Evolutionary conservation across 139 green algal genomes (phyloP), one percentile per base, ranked within the genome.

Genomic region (Tetradesmus obliquus): DNA sequence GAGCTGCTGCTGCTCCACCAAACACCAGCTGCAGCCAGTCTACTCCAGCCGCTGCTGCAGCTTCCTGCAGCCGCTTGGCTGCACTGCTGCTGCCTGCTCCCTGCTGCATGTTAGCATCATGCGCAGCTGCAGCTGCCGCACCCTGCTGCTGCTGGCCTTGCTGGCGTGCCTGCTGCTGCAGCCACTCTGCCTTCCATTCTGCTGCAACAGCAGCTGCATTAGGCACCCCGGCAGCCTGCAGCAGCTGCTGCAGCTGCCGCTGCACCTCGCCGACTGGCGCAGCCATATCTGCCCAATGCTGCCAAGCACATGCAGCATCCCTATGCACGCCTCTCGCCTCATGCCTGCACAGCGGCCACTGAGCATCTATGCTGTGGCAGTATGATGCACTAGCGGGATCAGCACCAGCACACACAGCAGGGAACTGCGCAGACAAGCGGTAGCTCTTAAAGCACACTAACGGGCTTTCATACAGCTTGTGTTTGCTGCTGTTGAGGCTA

Each of bases 341-440:
- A 55, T 91, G 94, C 3, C 79, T 82, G 89, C 94, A 96, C 1
- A 95, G 58, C 17, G 93, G 94, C 93, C 94, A 95, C 0, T 92
- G 76, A 2, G 91, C 89, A 79, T 95, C 92, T 12, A 94, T 45
- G 2, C 45, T 51, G 58, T 94, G 76, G 55, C 89, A 89, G 82
- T 89, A 95, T 53, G 86, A 91, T 51, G 86, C 54, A 57, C 76
- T 79, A 17, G 57, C 76, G 55, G 88, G 76, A 51, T 86, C 88
- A 51, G 55, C 0, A 1, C 57, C 55, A 13, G 10, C 1, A 3
- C 5, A 45, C 20, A 62, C 55, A 1, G 20, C 55, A 62, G 32
- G 8, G 32, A 60, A 91, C 88, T 86, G 76, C 17, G 55, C 12
- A 19, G 76, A 57, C 32, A 91, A 54, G 2, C 88, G 55, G 88